These are phyloP conservation scores for Trichoderma breve DNA, from an alignment of 2,329 filamentous ascomycete genomes.

Conservation along the genomic window DNA sequence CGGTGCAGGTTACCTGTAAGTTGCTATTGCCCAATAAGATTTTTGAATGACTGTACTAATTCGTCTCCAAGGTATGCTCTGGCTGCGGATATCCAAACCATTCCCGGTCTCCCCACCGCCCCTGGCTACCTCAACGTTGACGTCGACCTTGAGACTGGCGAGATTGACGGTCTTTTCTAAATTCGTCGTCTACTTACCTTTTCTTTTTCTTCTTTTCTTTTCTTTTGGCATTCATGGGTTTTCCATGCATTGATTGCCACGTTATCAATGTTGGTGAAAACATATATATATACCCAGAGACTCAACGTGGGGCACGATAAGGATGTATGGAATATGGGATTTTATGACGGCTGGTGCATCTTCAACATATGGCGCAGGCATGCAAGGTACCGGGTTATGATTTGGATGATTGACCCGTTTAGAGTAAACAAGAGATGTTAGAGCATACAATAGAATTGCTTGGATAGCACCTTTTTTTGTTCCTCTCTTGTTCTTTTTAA, in stretches of 20 bases:
- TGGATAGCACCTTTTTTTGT: background rate
- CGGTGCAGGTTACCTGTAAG: constrained; percentile 86
- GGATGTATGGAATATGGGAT: constrained; percentile 7
- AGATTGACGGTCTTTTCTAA: constrained; percentile 88
- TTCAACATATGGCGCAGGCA: constrained; percentile 23
- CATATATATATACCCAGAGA: constrained; percentile 13
- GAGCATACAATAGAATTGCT: constrained; percentile 7
- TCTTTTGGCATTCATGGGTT: background rate
- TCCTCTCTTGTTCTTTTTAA: background rate
- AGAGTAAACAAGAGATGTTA: constrained; percentile 12
- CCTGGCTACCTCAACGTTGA: constrained; percentile 96
- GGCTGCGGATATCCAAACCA: constrained; percentile 97
- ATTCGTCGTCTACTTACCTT: background rate
- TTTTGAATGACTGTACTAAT: constrained; percentile 32
- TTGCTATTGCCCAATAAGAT: constrained; percentile 21
- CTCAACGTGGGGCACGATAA: constrained; percentile 21
- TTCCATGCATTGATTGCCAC: background rate
- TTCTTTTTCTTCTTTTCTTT: background rate
- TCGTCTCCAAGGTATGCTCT: constrained; percentile 68
- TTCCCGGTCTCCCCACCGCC: constrained; percentile 90
- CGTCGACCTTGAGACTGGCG: constrained; percentile 75
- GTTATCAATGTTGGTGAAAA: constrained; percentile 2
- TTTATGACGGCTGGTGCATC: constrained; percentile 18
- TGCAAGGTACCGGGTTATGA: background rate
- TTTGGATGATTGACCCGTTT: background rate